Base-by-base conservation (phyloP, 2,329 filamentous ascomycete species). In the Cladosporium sp. region DNA sequence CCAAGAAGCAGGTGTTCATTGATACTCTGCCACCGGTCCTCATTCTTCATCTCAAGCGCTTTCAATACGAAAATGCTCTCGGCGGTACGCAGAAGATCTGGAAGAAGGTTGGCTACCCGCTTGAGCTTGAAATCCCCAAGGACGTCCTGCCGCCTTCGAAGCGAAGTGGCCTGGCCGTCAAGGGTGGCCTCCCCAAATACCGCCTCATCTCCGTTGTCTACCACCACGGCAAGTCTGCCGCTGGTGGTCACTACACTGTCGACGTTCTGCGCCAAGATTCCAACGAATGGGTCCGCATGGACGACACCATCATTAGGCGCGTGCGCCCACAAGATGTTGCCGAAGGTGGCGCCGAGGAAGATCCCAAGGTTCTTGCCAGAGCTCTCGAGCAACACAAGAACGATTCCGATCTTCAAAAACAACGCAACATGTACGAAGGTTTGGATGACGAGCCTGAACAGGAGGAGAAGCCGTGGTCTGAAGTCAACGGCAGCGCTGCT, bases 221-320 rank as follows among this genome's bases (percentile, higher is more conserved):
- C 76, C 95, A 99, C 74, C 95, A 99, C 72, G 95, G 95, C 67
- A 97, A 96, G 82, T 96, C 96, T 72, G 95, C 95, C 39, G 96
- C 91, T 69, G 93, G 92, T 61, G 95, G 95, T 3, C 95, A 99
- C 77, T 99, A 99, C 78, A 99, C 95, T 1, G 94, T 96, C n/a
- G 95, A 99, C 77, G 90, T 97, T 48, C 88, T 93, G 65, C 90
- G 95, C 60, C 94, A 98, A 78, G 95, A 99, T 75, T 92, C 90
- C n/a, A 87, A 87, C 25, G 93, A 97, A 78, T 99, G 95, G 95
- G 91, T 99, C 65, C 91, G 94, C 63, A 87, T 99, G 70, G 95
- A 99, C 73, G 95, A 99, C 76, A 99, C 95, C 0, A 82, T 92
- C 66, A 93, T 99, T 69, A 88, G 91, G 67, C 90, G 93, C 48